phyloP scores from a whole-genome alignment of 345 rosid species.

The Angophora floribunda region DNA sequence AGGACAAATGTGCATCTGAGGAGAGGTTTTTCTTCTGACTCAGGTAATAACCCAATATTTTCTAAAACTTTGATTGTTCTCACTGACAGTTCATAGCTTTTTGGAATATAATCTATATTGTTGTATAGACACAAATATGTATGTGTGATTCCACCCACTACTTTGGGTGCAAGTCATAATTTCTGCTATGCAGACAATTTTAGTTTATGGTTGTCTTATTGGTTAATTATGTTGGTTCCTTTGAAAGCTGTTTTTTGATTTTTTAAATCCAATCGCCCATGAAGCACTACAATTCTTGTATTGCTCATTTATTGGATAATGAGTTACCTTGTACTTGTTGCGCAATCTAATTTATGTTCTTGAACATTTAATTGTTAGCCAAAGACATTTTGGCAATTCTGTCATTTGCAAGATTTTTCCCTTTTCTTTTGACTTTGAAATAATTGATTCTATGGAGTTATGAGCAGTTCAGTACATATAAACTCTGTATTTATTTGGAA shows the following conservation, averaged over 20 bases:
- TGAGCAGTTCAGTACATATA: neutral
- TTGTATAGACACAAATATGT: neutral
- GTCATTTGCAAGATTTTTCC: neutral
- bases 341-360: neutral
- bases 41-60: conserved; percentile 39
- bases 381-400: neutral
- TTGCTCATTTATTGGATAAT: neutral
- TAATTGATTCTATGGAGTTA: neutral
- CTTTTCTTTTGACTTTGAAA: no score
- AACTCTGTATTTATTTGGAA: neutral
- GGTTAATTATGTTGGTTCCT: neutral
- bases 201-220: neutral
- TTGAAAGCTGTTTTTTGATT: neutral
- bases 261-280: neutral
- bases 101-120: neutral
- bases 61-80: neutral
- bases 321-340: neutral
- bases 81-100: neutral
- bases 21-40: conserved; percentile 69
- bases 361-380: neutral
- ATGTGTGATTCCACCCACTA: neutral
- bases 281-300: neutral
- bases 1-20: conserved; percentile 39
- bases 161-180: neutral
- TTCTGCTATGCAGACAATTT: neutral